Conservation (phyloP, 2,329 filamentous ascomycete genomes). For the Pyricularia sp. region DNA sequence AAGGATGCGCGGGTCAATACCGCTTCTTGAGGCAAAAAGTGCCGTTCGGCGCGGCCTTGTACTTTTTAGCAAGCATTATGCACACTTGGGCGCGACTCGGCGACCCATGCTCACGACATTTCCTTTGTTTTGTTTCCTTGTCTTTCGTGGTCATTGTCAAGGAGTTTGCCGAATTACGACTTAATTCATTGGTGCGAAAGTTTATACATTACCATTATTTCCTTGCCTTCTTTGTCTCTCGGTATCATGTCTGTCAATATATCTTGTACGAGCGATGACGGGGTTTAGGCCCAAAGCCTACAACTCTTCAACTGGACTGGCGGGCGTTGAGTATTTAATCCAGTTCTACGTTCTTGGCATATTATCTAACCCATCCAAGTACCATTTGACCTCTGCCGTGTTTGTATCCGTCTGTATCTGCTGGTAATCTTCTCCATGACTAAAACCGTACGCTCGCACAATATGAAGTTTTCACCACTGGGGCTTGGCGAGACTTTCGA, state of each 20-base stretch:
- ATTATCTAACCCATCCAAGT: neutral
- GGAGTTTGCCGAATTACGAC: neutral
- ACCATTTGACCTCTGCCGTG: neutral
- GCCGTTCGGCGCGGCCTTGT: neutral
- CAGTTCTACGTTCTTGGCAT: neutral
- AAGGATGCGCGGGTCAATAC: neutral
- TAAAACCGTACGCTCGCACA: neutral
- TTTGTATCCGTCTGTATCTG: neutral
- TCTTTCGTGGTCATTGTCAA: neutral
- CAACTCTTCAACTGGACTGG: neutral
- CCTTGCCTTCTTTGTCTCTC: neutral
- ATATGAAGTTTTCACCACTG: neutral
- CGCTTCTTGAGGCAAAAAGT: neutral
- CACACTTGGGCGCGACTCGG: neutral
- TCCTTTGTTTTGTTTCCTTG: neutral
- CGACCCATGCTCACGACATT: neutral
- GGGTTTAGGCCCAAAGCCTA: neutral
- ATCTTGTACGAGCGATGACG: neutral
- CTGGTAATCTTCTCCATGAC: neutral
- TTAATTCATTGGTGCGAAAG: neutral
- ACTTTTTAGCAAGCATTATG: constrained; percentile 1
- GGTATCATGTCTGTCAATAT: neutral
- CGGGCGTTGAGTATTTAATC: neutral
- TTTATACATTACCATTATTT: neutral
- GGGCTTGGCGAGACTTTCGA: neutral